Evolutionary conservation across 495 filamentous ascomycete genomes (phyloP), one percentile per base, ranked within the genome.

Genomic region (Penicillium diatomitis): DNA sequence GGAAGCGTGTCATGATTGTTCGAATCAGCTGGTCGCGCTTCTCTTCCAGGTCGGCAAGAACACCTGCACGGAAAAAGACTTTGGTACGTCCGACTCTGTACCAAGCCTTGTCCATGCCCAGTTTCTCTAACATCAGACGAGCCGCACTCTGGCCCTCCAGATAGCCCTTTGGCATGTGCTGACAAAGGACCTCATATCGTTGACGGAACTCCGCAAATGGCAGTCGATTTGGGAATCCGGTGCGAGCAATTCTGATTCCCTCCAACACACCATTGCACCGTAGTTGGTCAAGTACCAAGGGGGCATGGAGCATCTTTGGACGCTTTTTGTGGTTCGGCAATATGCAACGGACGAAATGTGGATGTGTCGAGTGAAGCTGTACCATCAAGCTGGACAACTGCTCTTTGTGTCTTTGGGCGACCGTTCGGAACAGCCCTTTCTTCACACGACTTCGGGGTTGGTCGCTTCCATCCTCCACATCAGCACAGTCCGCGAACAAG

Each of bases 201-300:
- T 94, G 85, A 38, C 94, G 80, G 65, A 99, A 99, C 61, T 99
- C 94, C 8, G 86, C 76, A 63, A 97, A 99, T 0, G 85, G 76
- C 3, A 99, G 74, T 49, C 94, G 76, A 65, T 99, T 99, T 37
- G 94, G 94, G 62, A 97, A 99, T n/a, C 94, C 94, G 31, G 92
- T 99, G 8, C 94, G 81, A 8, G 94, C 94, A 64, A 99, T 99
- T 47, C 94, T 77, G 61, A 99, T 99, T 41, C 94, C 94, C 66
- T 99, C 94, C 4, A 99, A 75, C 4, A 99, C 94, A 84, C 94
- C 94, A 62, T 99, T 99, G 66, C 94, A 99, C 32, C 94, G 82
- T 4, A 99, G 73, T 63, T 99, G 94, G 59, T 99, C 94, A 11
- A 99, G 71, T 2, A 99, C 94, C 5, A 97, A 75, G 2, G 87